Base-by-base conservation (phyloP, 2,329 filamentous ascomycete genomes). In the Penicillium sp. region DNA sequence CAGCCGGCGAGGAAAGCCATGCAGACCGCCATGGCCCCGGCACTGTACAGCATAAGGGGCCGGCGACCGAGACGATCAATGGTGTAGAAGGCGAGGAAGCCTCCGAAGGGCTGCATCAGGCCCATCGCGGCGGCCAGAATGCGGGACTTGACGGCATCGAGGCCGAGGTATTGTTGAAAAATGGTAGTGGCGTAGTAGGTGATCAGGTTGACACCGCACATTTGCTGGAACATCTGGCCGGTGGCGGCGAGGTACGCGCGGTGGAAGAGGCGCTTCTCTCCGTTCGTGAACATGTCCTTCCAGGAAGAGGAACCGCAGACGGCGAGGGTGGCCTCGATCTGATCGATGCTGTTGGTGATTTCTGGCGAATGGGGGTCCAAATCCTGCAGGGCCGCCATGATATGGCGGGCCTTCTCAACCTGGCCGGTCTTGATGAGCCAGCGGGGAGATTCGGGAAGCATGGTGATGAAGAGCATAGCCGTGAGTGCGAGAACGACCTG, bases 1-100 rank as follows among this genome's bases (percentile, higher is more conserved):
- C 77, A 73, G 30, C 82, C 71, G 3, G 80, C 78, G 9, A 84
- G 70, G 3, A 68, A 51, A 2, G 63, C 66, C 66, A 69, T 69
- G 7, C 58, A 66, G 16, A 58, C 45, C 1, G 64, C 52, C 65
- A 68, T 67, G 4, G 57, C 64, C 2, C 46, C 64, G 1, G 65
- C 66, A 46, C 63, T 63, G 53, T 60, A 67, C 8, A 72, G 58
- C 70, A 72, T 71, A 22, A 71, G 65, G 3, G 60, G 59, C 0
- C 68, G 63, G 3, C 69, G 63, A 27, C 69, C 76, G 41, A 77
- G 66, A 6, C 65, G 66, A 52, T 77, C 76, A 40, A 77, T 70
- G 39, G 74, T 73, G 62, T 79, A 76, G 18, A 76, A 76, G 3
- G 78, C 75, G 3, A 76, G 54, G 22, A 75, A 65, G 2, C 68